Evolutionary conservation across 108 stramenopile species (phyloP), one percentile per base, ranked within the genome.

Genomic region (Nannochloropsis gaditana): DNA sequence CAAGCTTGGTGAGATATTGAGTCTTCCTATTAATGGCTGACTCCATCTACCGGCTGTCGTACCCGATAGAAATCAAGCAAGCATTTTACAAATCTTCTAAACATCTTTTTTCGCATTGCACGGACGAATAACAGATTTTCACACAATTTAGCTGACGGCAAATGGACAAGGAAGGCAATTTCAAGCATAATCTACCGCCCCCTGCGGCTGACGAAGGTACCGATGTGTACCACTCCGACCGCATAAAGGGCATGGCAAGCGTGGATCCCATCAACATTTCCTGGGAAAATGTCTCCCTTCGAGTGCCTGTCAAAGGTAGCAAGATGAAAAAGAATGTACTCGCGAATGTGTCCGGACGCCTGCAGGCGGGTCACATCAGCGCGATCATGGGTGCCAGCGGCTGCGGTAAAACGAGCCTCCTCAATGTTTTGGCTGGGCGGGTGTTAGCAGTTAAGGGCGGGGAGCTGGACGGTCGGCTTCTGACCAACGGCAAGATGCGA

Each of bases 331-430:
- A 73, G 59, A n/a, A 15, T n/a, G 59, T 73, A n/a, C 59, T 73
- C n/a, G 15, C n/a, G 3, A n/a, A 73, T n/a, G 6, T 73, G 59
- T 73, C 59, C 19, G 59, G 59, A 4, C 59, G n/a, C 19, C 19
- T 73, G 8, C 59, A 73, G 15, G 59, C 59, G 19, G 59, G 59
- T 73, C 59, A 73, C 15, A n/a, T 73, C 6, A 73, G 19, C n/a
- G 89, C 89, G 41, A 86, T 90, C 86, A 90, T 90, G 90, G 90
- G 90, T 5, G 85, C 89, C 21, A 84, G 84, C 11, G 90, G 90
- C 5, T 89, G 89, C 9, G 90, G 90, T 5, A 88, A 88, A 79
- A 89, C 89, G n/a, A 91, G 89, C 17, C 87, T 91, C 8, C 86
- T 91, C 15, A 89, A 91, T 87, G 85, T 91, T 19, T 79, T 91